Conservation (phyloP, 75 land plant genomes). For the Adiantum capillusveneris region DNA sequence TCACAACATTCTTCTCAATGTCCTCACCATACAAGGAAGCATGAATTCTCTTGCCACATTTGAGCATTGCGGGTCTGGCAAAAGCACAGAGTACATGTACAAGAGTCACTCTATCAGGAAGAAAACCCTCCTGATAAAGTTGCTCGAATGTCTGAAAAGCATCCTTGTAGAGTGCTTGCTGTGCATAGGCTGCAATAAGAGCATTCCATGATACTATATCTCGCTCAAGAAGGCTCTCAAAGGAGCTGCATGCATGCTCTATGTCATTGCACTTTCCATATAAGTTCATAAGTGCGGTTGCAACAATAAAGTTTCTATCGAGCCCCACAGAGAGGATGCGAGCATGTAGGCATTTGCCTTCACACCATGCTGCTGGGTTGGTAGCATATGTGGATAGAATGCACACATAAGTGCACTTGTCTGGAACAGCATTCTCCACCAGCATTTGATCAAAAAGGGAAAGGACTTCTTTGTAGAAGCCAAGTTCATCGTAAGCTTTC, state of each 20-base stretch:
- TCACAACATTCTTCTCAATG: conserved; percentile 25
- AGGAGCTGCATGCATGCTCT: conserved; percentile 21
- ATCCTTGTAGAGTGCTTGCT: conserved; percentile 33
- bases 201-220: conserved; percentile 66
- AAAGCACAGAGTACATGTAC: conserved; percentile 50
- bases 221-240: conserved; percentile 30
- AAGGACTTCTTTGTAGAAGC: background rate
- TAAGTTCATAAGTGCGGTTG: conserved; percentile 46
- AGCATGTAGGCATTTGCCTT: conserved; percentile 45
- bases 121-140: conserved; percentile 29
- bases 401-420: conserved; percentile 30
- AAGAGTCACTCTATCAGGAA: conserved; percentile 38
- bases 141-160: conserved; percentile 34
- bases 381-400: conserved; percentile 44
- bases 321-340: conserved; percentile 32
- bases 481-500: background rate
- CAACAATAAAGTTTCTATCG: conserved; percentile 28
- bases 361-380: conserved; percentile 26
- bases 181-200: conserved; percentile 42
- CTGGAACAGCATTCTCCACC: conserved; percentile 12
- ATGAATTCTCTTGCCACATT: conserved; percentile 35
- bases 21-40: conserved; percentile 28
- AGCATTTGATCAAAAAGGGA: conserved; percentile 23
- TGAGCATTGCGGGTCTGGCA: conserved; percentile 27
- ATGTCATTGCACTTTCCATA: conserved; percentile 54